Evolutionary conservation across 179 eudicot genomes (phyloP).

Genomic region (Camellia oleifera): DNA sequence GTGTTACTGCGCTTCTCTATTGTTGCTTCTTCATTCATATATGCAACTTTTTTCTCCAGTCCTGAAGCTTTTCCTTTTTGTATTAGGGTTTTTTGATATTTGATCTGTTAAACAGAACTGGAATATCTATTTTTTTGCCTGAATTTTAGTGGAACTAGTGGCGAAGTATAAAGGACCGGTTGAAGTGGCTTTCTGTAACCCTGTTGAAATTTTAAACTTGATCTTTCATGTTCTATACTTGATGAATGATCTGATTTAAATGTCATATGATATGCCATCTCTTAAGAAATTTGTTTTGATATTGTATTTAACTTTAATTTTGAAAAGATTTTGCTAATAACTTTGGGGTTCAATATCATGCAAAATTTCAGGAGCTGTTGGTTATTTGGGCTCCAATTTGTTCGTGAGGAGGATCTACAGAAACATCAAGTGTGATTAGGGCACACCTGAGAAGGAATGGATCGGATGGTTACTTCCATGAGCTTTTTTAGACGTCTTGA

Average conservation of each 20-base stretch:
- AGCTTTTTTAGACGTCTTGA: neutral
- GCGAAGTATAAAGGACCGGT: neutral
- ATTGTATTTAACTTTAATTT: neutral
- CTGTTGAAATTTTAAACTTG: neutral
- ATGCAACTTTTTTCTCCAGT: neutral
- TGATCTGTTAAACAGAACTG: neutral
- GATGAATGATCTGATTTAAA: neutral
- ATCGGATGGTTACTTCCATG: conserved; percentile 6
- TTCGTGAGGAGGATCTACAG: conserved; percentile 91
- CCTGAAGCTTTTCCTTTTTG: conserved; percentile 2
- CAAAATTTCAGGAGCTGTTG: conserved; percentile 74
- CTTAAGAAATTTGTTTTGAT: neutral
- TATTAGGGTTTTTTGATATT: neutral
- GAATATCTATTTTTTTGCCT: neutral
- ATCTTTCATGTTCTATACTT: neutral
- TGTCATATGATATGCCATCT: neutral
- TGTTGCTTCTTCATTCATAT: neutral
- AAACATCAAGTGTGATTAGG: conserved; percentile 93
- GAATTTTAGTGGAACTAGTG: neutral
- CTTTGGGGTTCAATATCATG: neutral
- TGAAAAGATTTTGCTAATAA: neutral
- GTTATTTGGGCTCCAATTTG: conserved; percentile 77
- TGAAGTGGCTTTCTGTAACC: neutral
- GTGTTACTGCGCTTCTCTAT: neutral
- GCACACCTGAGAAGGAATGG: neutral